Percentiles rank a stretch among this genome's conserved stretches.
phyloP scores from a whole-genome alignment of 345 rosid species.

The Viola odorata region DNA sequence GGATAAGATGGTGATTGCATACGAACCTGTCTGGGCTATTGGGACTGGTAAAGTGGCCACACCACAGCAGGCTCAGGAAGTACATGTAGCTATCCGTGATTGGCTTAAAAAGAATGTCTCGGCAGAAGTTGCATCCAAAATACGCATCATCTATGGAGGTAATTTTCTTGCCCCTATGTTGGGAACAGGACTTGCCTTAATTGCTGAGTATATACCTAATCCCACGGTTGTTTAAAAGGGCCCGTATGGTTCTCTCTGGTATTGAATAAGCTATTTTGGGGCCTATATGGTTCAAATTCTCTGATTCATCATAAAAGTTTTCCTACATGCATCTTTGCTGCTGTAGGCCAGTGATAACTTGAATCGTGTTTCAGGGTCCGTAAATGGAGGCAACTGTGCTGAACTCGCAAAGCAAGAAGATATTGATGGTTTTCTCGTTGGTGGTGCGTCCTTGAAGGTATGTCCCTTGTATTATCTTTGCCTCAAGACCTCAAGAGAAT shows the following conservation, averaged over 20 bases:
- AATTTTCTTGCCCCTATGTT: background rate
- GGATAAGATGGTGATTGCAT: constrained; percentile 87
- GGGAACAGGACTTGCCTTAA: constrained; percentile 3
- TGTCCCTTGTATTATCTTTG: background rate
- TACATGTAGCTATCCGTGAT: constrained; percentile 76
- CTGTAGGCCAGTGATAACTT: constrained; percentile 1
- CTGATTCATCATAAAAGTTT: background rate
- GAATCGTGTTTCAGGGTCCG: constrained; percentile 57
- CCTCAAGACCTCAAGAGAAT: background rate
- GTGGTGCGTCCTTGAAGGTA: constrained; percentile 99
- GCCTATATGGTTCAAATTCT: background rate
- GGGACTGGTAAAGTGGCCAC: constrained; percentile 98
- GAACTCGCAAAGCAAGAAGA: constrained; percentile 97
- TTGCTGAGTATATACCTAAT: background rate
- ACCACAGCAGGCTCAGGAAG: constrained; percentile 94
- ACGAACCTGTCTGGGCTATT: constrained; percentile 99
- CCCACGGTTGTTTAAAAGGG: too few relatives aligned
- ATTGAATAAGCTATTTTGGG: background rate
- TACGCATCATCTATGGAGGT: constrained; percentile 98
- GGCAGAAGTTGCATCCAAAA: constrained; percentile 83
- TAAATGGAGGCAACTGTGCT: constrained; percentile 82
- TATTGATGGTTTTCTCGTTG: constrained; percentile 97
- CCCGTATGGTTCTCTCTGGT: background rate
- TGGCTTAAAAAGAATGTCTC: constrained; percentile 93
- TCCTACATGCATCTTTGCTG: background rate